A percentile compares a stretch with the other conserved stretches of the same genome.
These are phyloP conservation scores for Kluyveromyces sp. DNA, from an alignment of 1,139 yeast species.

Conservation along the genomic window DNA sequence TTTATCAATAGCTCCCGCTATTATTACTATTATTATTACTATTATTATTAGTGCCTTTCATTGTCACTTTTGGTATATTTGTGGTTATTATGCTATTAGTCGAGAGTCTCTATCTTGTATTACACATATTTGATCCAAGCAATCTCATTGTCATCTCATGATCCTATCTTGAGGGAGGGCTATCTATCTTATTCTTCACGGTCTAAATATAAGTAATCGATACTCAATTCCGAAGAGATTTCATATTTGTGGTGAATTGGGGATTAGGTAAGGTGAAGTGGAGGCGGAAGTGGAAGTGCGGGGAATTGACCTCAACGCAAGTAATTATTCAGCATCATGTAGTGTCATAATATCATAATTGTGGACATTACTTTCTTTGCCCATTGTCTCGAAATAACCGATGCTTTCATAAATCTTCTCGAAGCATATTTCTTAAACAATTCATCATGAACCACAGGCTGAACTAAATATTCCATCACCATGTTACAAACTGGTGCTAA, in stretches of 20 bases:
- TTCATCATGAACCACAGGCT: conserved; percentile 88
- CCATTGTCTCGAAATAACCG: conserved; percentile 85
- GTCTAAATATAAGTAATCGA: background rate
- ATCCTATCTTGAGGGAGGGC: too few species aligned
- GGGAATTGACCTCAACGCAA: background rate
- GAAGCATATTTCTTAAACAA: conserved; percentile 91
- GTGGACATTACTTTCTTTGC: conserved; percentile 47
- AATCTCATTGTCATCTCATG: too few species aligned
- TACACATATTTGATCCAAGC: too few species aligned
- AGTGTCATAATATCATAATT: conserved; percentile 33
- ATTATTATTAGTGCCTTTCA: background rate
- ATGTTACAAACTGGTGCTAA: conserved; percentile 64
- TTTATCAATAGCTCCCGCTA: too few species aligned
- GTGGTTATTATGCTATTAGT: background rate
- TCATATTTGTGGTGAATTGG: background rate
- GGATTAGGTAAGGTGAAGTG: background rate
- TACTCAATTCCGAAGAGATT: background rate
- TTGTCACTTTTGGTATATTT: background rate
- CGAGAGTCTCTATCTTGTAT: too few species aligned
- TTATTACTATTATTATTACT: background rate
- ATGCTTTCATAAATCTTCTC: conserved; percentile 84
- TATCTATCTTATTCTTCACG: too few species aligned
- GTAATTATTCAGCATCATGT: conserved; percentile 22
- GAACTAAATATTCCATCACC: conserved; percentile 68
- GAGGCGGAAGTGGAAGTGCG: too few species aligned